Conservation (phyloP, 495 filamentous ascomycete species). For the Penicilliopsis zonata region DNA sequence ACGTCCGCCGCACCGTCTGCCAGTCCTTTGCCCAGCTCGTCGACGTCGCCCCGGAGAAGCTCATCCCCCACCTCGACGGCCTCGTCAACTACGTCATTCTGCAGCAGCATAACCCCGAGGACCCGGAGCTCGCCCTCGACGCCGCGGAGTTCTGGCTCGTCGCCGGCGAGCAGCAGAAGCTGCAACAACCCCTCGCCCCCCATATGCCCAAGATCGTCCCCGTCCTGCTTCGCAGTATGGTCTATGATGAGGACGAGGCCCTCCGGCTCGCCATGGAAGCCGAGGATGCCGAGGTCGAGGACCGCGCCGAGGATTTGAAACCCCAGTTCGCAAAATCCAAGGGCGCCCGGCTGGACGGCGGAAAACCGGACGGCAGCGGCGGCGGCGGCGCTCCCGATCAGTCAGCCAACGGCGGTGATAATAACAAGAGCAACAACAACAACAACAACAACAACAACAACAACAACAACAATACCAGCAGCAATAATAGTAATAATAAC, state of each 20-base stretch:
- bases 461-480: too few species aligned
- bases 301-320: slow-evolving; percentile 83
- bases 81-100: slow-evolving; percentile 87
- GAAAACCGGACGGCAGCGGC: slow-evolving; percentile 33
- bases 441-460: too few species aligned
- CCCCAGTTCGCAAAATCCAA: slow-evolving; percentile 82
- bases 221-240: slow-evolving; percentile 86
- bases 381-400: slow-evolving; percentile 40
- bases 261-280: slow-evolving; percentile 66
- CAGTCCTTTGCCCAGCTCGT: slow-evolving; percentile 86
- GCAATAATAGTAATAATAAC: too few species aligned
- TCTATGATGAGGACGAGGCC: slow-evolving; percentile 91
- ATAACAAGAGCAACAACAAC: too few species aligned
- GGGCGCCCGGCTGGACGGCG: slow-evolving; percentile 29
- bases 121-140: slow-evolving; percentile 85
- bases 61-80: slow-evolving; percentile 77
- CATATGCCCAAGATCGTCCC: slow-evolving; percentile 81
- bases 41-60: slow-evolving; percentile 79
- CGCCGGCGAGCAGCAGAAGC: slow-evolving; percentile 70
- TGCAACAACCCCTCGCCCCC: slow-evolving; percentile 61
- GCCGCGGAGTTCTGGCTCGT: slow-evolving; percentile 97
- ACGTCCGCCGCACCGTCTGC: slow-evolving; percentile 84
- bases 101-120: slow-evolving; percentile 73
- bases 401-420: too few species aligned
- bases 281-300: slow-evolving; percentile 87